A percentile compares a stretch with the other conserved stretches of the same genome.
phyloP scores from a whole-genome alignment of 2,329 filamentous ascomycete species.

The Aspergillus glaucus region DNA sequence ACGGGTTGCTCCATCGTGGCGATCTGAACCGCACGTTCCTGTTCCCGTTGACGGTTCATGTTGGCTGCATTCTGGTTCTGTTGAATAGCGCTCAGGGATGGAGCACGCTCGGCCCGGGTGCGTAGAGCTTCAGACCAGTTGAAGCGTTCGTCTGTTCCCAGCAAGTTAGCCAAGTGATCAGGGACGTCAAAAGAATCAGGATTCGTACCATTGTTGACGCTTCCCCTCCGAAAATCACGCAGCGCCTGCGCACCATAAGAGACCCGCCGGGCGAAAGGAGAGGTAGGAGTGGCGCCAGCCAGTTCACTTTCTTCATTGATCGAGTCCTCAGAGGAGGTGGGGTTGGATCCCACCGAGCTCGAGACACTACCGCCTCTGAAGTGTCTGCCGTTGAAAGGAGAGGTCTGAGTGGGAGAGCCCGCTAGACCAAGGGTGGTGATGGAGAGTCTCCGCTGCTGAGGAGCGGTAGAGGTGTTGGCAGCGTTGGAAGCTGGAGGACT shows the following conservation, averaged over 20 bases:
- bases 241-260: slow-evolving; percentile 83
- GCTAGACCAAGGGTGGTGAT: slow-evolving; percentile 69
- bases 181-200: slow-evolving; percentile 33
- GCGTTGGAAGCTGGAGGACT: slow-evolving; percentile 39
- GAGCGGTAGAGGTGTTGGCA: slow-evolving; percentile 43
- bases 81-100: slow-evolving; percentile 34
- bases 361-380: slow-evolving; percentile 63
- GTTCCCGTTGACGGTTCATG: slow-evolving; percentile 38
- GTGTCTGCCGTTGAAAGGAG: slow-evolving; percentile 45
- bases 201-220: slow-evolving; percentile 57
- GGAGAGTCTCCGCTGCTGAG: slow-evolving; percentile 61
- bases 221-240: slow-evolving; percentile 61
- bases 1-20: slow-evolving; percentile 50
- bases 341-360: slow-evolving; percentile 47
- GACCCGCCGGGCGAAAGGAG: slow-evolving; percentile 69
- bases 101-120: slow-evolving; percentile 76
- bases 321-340: slow-evolving; percentile 36
- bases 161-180: slow-evolving; percentile 27
- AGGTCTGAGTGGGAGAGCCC: slow-evolving; percentile 58
- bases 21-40: not conserved
- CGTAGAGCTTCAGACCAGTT: slow-evolving; percentile 97
- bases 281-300: slow-evolving; percentile 53
- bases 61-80: slow-evolving; percentile 35
- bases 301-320: slow-evolving; percentile 64
- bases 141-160: slow-evolving; percentile 75